Conservation (phyloP, 768 basidiomycete species). For the Amanita brunnescens region DNA sequence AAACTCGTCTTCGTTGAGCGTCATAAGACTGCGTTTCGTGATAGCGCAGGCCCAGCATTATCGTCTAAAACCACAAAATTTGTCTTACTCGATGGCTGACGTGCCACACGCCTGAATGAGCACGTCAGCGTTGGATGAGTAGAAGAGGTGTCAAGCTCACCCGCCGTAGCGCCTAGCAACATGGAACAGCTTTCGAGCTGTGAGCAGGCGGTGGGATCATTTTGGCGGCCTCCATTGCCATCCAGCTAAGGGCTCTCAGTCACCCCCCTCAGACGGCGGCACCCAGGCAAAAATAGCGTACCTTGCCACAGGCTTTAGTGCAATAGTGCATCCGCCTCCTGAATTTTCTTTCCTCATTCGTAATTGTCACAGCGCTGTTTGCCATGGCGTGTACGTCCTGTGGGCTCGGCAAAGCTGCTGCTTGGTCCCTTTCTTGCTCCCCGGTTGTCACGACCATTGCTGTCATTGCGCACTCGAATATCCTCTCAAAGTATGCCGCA, state of each 20-base stretch:
- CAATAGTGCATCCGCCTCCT: too few species aligned
- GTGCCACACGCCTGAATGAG: constrained; percentile 65
- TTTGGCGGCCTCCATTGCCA: constrained; percentile 48
- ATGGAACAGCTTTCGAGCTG: constrained; percentile 63
- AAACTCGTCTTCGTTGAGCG: constrained; percentile 83
- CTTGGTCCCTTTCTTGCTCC: neutral
- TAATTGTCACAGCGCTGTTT: neutral
- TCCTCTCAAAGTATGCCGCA: neutral
- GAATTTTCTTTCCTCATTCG: too few species aligned
- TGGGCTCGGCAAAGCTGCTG: neutral
- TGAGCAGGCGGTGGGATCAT: constrained; percentile 51
- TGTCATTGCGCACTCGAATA: neutral
- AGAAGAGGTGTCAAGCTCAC: constrained; percentile 35
- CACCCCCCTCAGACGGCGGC: too few species aligned
- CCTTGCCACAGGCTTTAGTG: too few species aligned
- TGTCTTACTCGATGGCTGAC: constrained; percentile 84
- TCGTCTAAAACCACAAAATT: constrained; percentile 84
- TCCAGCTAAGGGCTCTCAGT: too few species aligned
- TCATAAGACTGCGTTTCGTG: constrained; percentile 66
- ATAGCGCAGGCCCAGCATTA: constrained; percentile 84
- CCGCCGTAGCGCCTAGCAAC: constrained; percentile 90
- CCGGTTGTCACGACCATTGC: neutral
- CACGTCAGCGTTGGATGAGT: neutral
- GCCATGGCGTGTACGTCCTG: neutral
- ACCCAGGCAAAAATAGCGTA: too few species aligned